Percentiles rank a stretch among this genome's conserved stretches.
Evolutionary conservation across 768 basidiomycete species (phyloP).

Genomic region (Dacryopinax spathularia): DNA sequence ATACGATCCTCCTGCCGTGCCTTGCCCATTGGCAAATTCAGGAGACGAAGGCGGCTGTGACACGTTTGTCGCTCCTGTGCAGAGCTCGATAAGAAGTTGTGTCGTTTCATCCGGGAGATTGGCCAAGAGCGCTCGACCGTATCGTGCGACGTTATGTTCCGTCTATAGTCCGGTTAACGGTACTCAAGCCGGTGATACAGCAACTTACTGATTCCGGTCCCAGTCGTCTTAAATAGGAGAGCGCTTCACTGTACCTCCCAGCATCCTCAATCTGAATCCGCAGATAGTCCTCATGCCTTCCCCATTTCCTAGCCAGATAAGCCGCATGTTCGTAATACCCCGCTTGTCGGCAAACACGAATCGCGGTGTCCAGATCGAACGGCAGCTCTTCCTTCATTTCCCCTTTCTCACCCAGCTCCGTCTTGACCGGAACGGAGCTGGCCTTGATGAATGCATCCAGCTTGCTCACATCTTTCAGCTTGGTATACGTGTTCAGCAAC

Average conservation of each 20-base stretch:
- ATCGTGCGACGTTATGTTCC: slow-evolving; percentile 70
- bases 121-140: slow-evolving; percentile 74
- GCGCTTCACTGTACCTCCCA: slow-evolving; percentile 63
- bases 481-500: slow-evolving; percentile 92
- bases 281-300: slow-evolving; percentile 82
- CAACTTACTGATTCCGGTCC: slow-evolving; percentile 62
- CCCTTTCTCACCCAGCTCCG: slow-evolving; percentile 26
- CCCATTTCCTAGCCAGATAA: slow-evolving; percentile 84
- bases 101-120: slow-evolving; percentile 81
- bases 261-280: slow-evolving; percentile 90
- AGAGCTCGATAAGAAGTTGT: slow-evolving; percentile 78
- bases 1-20: slow-evolving; percentile 45
- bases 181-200: background rate
- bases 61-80: slow-evolving; percentile 49
- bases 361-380: slow-evolving; percentile 93
- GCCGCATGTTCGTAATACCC: slow-evolving; percentile 91
- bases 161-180: slow-evolving; percentile 30
- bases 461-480: slow-evolving; percentile 78
- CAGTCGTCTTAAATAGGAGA: slow-evolving; percentile 62
- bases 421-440: slow-evolving; percentile 41
- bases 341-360: slow-evolving; percentile 90
- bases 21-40: background rate
- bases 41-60: slow-evolving; percentile 13
- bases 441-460: slow-evolving; percentile 88
- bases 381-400: slow-evolving; percentile 51